Evolutionary conservation across 2,329 filamentous ascomycete genomes (phyloP).

Genomic region (Penicillium sclerotiorum): DNA sequence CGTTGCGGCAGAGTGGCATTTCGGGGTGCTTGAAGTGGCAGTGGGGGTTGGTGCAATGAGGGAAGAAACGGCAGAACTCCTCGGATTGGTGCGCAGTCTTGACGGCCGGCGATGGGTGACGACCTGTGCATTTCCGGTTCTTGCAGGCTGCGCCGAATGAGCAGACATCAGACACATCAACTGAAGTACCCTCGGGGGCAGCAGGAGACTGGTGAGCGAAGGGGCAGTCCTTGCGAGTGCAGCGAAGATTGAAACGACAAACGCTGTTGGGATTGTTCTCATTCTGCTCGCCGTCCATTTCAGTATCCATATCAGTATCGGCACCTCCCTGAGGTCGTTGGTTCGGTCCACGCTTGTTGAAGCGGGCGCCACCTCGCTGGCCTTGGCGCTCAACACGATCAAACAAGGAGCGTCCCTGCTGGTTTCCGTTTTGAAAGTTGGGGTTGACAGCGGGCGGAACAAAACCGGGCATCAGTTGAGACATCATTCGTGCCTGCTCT

Average conservation of each 20-base stretch:
- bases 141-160: constrained; percentile 89
- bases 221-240: constrained; percentile 85
- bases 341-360: constrained; percentile 50
- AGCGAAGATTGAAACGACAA: constrained; percentile 88
- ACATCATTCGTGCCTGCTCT: constrained; percentile 85
- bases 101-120: constrained; percentile 88
- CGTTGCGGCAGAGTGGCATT: constrained; percentile 87
- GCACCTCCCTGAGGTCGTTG: constrained; percentile 28
- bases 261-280: constrained; percentile 63
- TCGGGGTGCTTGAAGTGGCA: constrained; percentile 89
- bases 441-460: constrained; percentile 58
- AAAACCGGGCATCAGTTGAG: constrained; percentile 64
- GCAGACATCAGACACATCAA: constrained; percentile 82
- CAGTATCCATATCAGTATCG: constrained; percentile 40
- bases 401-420: constrained; percentile 66
- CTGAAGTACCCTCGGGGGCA: constrained; percentile 72
- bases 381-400: constrained; percentile 65
- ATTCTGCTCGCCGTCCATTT: constrained; percentile 51
- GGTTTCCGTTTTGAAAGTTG: constrained; percentile 52
- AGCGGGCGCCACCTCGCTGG: constrained; percentile 57
- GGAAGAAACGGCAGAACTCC: constrained; percentile 87
- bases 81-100: constrained; percentile 77
- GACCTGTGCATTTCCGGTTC: constrained; percentile 89
- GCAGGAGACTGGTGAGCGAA: constrained; percentile 95
- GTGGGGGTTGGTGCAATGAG: constrained; percentile 83